These are phyloP conservation scores for Dictyostelium firmibasis DNA, from an alignment of 78 protist species.

Conservation along the genomic window DNA sequence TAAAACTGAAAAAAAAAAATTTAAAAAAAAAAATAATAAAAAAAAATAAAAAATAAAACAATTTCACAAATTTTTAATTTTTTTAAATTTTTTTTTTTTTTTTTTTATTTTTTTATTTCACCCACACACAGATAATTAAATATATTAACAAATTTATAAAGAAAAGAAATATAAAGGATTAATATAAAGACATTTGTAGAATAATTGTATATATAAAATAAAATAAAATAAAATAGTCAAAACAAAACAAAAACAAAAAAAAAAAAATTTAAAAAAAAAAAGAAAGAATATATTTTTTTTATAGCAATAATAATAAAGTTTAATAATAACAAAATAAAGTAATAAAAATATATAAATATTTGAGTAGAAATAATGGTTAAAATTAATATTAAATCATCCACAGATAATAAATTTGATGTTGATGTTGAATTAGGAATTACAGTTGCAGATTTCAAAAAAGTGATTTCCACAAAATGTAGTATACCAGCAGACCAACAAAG, in stretches of 20 bases:
- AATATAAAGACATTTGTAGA: neutral
- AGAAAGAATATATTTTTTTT: too few relatives aligned
- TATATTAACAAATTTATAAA: neutral
- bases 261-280: too few relatives aligned
- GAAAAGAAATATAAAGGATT: neutral
- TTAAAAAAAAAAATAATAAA: neutral
- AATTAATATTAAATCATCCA: constrained; percentile 65
- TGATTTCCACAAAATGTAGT: constrained; percentile 26
- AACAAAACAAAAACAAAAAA: too few relatives aligned
- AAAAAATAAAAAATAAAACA: neutral
- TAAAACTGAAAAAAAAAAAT: neutral
- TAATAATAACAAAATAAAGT: neutral
- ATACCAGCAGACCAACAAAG: constrained; percentile 90
- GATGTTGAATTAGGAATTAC: constrained; percentile 58
- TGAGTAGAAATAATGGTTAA: constrained; percentile 30
- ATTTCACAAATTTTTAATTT: neutral
- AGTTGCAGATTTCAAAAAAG: constrained; percentile 64
- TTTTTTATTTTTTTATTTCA: neutral
- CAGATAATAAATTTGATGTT: constrained; percentile 61
- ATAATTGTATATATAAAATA: neutral
- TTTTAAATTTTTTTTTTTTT: neutral
- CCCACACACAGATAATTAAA: neutral
- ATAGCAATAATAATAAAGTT: neutral
- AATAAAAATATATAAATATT: neutral
- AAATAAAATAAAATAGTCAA: neutral